Evolutionary conservation across 441 rosid genomes (phyloP).

Genomic region (Pelargonium cotyledonis): DNA sequence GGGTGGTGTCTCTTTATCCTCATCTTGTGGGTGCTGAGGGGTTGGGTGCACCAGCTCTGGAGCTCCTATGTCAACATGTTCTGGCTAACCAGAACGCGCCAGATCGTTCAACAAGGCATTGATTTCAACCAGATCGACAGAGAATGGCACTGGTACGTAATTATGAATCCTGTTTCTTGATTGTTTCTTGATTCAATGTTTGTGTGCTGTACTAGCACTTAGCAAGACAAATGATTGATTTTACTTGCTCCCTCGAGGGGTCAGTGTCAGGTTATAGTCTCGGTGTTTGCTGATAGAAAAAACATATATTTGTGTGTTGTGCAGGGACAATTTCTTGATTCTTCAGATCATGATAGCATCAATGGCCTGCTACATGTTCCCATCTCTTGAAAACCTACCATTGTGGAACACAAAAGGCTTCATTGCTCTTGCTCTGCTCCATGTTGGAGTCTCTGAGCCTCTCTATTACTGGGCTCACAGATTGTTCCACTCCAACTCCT

Average conservation of each 20-base stretch:
- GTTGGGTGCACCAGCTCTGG: conserved; percentile 30
- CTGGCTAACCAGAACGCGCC: conserved; percentile 44
- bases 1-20: conserved; percentile 65
- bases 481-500: conserved; percentile 38
- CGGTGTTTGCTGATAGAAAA: too few relatives aligned
- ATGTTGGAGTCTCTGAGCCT: conserved; percentile 77
- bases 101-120: conserved; percentile 56
- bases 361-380: conserved; percentile 43
- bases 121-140: conserved; percentile 82
- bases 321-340: conserved; percentile 83
- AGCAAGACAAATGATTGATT: too few relatives aligned
- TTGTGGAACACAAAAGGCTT: conserved; percentile 67
- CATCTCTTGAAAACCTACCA: conserved; percentile 43
- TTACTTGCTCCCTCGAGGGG: too few relatives aligned
- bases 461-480: conserved; percentile 62
- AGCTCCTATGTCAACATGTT: conserved; percentile 51
- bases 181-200: too few relatives aligned
- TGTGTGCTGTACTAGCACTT: too few relatives aligned
- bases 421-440: conserved; percentile 48
- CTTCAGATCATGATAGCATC: conserved; percentile 70
- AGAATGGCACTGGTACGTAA: conserved; percentile 89
- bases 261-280: too few relatives aligned
- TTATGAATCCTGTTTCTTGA: too few relatives aligned
- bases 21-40: conserved; percentile 42
- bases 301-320: too few relatives aligned